A percentile compares a stretch with the other conserved stretches of the same genome.
Evolutionary conservation across 257 asterid species (phyloP).

Genomic region (Galeopsis tetrahit): DNA sequence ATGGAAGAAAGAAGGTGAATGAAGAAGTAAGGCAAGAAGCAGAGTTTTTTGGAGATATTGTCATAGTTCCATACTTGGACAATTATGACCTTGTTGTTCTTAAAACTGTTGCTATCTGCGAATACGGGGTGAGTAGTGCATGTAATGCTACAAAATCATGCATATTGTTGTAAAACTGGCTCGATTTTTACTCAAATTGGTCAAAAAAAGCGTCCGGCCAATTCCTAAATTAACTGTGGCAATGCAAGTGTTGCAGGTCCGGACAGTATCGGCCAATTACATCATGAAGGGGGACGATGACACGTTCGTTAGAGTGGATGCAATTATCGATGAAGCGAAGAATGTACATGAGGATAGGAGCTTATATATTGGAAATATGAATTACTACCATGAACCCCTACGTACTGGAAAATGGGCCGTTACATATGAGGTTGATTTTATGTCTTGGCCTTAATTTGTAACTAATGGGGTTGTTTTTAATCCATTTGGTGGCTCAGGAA

Average conservation of each 20-base stretch:
- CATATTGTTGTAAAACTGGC: too few species aligned
- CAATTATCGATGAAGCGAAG: constrained; percentile 58
- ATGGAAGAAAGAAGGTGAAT: constrained; percentile 67
- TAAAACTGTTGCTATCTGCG: constrained; percentile 88
- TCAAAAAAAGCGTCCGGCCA: too few species aligned
- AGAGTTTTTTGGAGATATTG: constrained; percentile 79
- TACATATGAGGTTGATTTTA: constrained; percentile 58
- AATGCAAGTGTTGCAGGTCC: constrained; percentile 49
- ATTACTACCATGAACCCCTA: constrained; percentile 73
- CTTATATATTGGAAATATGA: constrained; percentile 80
- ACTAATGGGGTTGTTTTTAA: background rate
- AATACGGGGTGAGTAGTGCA: constrained; percentile 76
- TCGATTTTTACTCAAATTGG: too few species aligned
- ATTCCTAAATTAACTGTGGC: too few species aligned
- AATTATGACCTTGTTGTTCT: constrained; percentile 86
- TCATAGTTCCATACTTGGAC: constrained; percentile 87
- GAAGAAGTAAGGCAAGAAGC: constrained; percentile 79
- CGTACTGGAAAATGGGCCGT: constrained; percentile 97
- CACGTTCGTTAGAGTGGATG: constrained; percentile 83
- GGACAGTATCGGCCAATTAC: constrained; percentile 57
- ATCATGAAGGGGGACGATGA: constrained; percentile 96
- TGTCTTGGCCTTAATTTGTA: too few species aligned
- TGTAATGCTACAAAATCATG: too few species aligned
- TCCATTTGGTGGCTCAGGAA: constrained; percentile 54
- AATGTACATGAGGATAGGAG: constrained; percentile 49